Evolutionary conservation across 768 basidiomycete species (phyloP).

Genomic region (Lactarius evosmus): DNA sequence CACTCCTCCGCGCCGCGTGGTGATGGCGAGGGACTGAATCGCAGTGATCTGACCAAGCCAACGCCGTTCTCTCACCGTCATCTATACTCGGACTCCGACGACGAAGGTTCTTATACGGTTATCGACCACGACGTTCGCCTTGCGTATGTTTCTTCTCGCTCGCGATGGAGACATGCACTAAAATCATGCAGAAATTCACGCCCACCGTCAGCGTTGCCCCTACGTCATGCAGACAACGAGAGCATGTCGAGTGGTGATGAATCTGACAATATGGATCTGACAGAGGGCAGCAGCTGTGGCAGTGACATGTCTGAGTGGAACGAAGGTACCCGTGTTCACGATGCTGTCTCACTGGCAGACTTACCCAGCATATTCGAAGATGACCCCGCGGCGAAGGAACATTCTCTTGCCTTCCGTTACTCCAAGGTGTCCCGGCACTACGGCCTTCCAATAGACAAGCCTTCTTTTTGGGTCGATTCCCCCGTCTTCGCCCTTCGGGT

Average conservation of each 20-base stretch:
- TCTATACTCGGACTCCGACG: constrained; percentile 58
- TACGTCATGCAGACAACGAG: constrained; percentile 43
- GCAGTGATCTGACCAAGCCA: constrained; percentile 8
- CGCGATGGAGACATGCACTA: constrained; percentile 6
- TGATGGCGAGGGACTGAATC: not conserved
- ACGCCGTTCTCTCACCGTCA: constrained; percentile 19
- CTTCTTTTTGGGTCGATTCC: constrained; percentile 45
- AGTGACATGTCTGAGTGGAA: constrained; percentile 45
- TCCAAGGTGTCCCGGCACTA: constrained; percentile 50
- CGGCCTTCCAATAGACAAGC: constrained; percentile 35
- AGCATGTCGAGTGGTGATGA: constrained; percentile 69
- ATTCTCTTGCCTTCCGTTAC: constrained; percentile 38
- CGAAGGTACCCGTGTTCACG: constrained; percentile 41
- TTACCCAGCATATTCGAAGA: not conserved
- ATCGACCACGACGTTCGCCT: constrained; percentile 68
- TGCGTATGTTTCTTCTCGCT: constrained; percentile 46
- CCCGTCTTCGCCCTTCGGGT: constrained; percentile 43
- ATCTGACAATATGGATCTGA: constrained; percentile 72
- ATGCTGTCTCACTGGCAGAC: not conserved
- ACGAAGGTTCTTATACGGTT: constrained; percentile 59
- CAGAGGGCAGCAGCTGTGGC: constrained; percentile 43
- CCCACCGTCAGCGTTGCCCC: constrained; percentile 40
- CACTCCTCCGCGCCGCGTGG: not conserved
- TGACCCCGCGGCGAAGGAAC: not conserved
- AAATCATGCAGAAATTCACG: constrained; percentile 47